These are phyloP conservation scores for Pelargonium australe DNA, from an alignment of 441 rosid genomes.

Conservation along the genomic window DNA sequence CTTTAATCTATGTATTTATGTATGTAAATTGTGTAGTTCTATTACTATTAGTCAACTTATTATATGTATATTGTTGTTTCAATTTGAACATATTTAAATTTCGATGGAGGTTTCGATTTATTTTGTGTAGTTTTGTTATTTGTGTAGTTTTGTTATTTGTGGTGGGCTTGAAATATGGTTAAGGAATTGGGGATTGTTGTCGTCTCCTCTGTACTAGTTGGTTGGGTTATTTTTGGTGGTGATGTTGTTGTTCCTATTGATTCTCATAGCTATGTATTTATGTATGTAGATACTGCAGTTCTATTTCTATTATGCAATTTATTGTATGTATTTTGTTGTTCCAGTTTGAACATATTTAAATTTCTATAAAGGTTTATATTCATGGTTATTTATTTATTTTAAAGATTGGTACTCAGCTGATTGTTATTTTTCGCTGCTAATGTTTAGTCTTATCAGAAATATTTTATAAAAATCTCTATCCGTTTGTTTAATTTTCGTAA, in stretches of 20 bases:
- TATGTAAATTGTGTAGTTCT: background rate
- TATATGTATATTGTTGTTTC: too few species aligned
- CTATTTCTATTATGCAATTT: background rate
- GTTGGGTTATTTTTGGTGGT: too few species aligned
- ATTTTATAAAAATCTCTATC: background rate
- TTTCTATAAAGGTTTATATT: too few species aligned
- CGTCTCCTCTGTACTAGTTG: too few species aligned
- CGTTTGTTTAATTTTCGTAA: background rate
- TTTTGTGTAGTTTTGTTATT: too few species aligned
- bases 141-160: too few species aligned
- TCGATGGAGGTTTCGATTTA: too few species aligned
- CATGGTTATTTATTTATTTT: background rate
- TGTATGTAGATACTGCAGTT: background rate
- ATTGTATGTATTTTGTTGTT: background rate
- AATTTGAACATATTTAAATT: too few species aligned
- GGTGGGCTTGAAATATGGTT: too few species aligned
- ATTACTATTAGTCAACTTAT: too few species aligned
- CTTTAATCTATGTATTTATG: background rate
- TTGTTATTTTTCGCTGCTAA: background rate
- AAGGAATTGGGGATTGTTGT: background rate
- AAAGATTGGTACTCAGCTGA: background rate
- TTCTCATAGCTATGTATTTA: background rate
- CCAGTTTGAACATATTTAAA: too few species aligned
- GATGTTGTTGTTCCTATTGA: background rate
- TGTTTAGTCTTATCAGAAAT: background rate